Conservation (phyloP, 495 filamentous ascomycete species). For the Penicillium bovifimosum region DNA sequence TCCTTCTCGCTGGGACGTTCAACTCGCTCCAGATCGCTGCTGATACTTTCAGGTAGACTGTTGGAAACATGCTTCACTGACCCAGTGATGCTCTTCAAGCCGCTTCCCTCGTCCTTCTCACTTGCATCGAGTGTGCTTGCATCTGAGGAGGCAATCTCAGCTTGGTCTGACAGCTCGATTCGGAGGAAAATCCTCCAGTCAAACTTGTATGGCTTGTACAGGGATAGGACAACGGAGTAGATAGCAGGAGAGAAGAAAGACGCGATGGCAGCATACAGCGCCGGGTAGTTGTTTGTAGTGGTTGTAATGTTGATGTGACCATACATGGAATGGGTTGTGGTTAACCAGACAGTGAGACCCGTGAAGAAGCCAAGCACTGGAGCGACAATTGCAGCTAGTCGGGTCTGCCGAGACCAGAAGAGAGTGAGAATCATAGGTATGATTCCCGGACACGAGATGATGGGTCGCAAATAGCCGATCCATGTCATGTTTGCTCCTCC, state of each 20-base stretch:
- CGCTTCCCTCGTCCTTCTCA: constrained; percentile 1
- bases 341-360: constrained; percentile 35
- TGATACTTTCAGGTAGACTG: background rate
- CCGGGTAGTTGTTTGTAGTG: constrained; percentile 27
- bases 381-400: constrained; percentile 28
- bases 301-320: constrained; percentile 30
- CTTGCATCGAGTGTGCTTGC: constrained; percentile 11
- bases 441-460: constrained; percentile 36
- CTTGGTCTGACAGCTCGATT: constrained; percentile 31
- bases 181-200: constrained; percentile 47
- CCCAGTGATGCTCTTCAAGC: background rate
- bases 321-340: constrained; percentile 27
- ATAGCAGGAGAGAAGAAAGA: constrained; percentile 34
- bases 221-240: constrained; percentile 39
- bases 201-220: constrained; percentile 40
- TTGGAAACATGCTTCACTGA: background rate
- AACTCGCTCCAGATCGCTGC: constrained; percentile 12
- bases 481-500: constrained; percentile 40
- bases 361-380: constrained; percentile 35
- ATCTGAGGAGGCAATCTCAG: constrained; percentile 15
- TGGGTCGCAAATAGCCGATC: constrained; percentile 34
- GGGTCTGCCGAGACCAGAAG: constrained; percentile 36
- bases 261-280: constrained; percentile 31
- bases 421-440: constrained; percentile 33
- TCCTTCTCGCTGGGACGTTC: background rate